Evolutionary conservation across 192 early-diverging fungal species (phyloP).

Genomic region (Mortierella alpina): DNA sequence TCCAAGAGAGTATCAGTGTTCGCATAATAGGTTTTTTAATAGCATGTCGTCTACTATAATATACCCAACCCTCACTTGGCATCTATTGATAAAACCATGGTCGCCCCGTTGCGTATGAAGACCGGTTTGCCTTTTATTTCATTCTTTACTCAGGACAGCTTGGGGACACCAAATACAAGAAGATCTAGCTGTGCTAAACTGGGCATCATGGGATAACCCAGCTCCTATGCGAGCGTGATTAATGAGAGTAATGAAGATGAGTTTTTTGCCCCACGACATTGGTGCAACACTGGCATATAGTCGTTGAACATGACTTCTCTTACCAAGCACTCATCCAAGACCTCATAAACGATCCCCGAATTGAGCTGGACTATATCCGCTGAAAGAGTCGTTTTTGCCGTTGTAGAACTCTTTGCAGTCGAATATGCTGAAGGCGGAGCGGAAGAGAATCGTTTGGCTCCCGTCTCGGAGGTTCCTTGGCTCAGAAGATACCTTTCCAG

Average conservation of each 20-base stretch:
- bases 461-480: not conserved
- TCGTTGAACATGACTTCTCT: not conserved
- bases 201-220: constrained; percentile 40
- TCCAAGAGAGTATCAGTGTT: not conserved
- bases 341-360: constrained; percentile 36
- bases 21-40: no score
- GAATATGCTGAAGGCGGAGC: not conserved
- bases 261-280: not conserved
- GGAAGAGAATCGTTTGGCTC: not conserved
- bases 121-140: not conserved
- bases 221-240: not conserved
- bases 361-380: constrained; percentile 21
- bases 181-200: constrained; percentile 38
- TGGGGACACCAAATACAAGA: constrained; percentile 29
- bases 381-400: not conserved
- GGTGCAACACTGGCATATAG: not conserved
- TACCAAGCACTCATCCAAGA: constrained; percentile 49
- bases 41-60: no score
- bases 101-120: no score
- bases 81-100: no score
- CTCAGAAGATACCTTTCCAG: constrained; percentile 26
- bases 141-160: not conserved
- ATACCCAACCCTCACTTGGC: no score
- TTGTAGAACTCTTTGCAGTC: not conserved
- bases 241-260: not conserved